These are phyloP conservation scores for Acacia confusa DNA, from an alignment of 306 rosid genomes.

Conservation along the genomic window DNA sequence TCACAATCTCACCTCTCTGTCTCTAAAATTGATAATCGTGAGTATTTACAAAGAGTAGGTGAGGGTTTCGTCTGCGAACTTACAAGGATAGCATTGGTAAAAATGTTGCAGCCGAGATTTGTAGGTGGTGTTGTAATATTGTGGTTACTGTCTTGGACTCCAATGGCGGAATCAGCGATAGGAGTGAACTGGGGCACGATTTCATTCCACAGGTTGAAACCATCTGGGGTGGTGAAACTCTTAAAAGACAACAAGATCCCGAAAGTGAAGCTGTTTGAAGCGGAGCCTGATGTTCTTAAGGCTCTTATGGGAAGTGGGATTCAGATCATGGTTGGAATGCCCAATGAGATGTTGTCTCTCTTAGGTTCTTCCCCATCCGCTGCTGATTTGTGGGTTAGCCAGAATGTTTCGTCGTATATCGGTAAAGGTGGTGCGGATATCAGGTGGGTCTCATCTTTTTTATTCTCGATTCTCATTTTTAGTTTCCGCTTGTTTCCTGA, in stretches of 20 bases:
- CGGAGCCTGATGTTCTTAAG: slow-evolving; percentile 56
- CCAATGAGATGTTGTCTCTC: slow-evolving; percentile 76
- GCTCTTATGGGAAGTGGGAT: slow-evolving; percentile 75
- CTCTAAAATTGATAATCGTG: neutral
- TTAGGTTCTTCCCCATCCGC: slow-evolving; percentile 62
- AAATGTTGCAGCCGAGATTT: slow-evolving; percentile 43
- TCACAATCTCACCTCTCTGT: neutral
- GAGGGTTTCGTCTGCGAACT: neutral
- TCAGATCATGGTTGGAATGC: slow-evolving; percentile 88
- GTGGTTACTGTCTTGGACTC: slow-evolving; percentile 29
- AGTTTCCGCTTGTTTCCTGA: neutral
- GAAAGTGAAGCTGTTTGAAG: slow-evolving; percentile 86
- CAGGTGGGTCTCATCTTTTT: slow-evolving; percentile 46
- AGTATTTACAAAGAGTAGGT: neutral
- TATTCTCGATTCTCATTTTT: neutral
- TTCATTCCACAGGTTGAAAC: slow-evolving; percentile 62
- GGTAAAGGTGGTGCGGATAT: slow-evolving; percentile 79
- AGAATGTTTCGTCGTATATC: slow-evolving; percentile 63
- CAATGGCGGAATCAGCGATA: slow-evolving; percentile 53
- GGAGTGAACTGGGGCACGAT: slow-evolving; percentile 93
- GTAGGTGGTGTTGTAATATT: slow-evolving; percentile 6
- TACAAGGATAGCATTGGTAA: neutral
- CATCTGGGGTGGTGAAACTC: slow-evolving; percentile 72
- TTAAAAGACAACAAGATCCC: slow-evolving; percentile 61
- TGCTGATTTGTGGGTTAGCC: slow-evolving; percentile 77